Evolutionary conservation across 306 rosid species (phyloP), one percentile per base, ranked within the genome.

Genomic region (Cucumis cinereus): DNA sequence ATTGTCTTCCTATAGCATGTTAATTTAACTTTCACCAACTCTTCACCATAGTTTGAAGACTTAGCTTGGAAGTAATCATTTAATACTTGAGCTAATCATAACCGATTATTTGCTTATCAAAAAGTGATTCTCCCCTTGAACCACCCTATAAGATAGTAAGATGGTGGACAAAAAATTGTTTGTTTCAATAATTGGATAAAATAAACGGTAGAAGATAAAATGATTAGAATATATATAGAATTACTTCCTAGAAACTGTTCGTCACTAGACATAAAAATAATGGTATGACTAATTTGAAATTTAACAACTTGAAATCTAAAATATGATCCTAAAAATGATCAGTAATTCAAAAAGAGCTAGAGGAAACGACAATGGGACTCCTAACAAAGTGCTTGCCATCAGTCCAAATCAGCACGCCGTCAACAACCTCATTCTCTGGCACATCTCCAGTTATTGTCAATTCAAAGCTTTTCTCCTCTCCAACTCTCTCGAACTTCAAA

Each of bases 311-410:
- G 36, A 62, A 30, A 16, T 62, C 20, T 62, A 62, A 36, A 19
- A 36, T 10, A 19, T 9, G 3, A 36, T 35, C 24, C 24, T 63
- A 63, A 63, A 38, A 66, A n/a, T 8, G 50, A n/a, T n/a, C n/a
- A 4, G 10, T 66, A 8, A 19, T 36, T 38, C 45, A 70, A 1
- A 70, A 70, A 2, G 8, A 70, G 58, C 58, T 1, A 8, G 77
- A 55, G n/a, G 75, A 58, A 75, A 88, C 84, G 17, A 82, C 82
- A 63, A 90, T 83, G 14, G 89, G 88, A 79, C 87, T 86, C 78
- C 90, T 88, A 3, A 90, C 93, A 30, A 81, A 69, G 80, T 88
- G 96, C 77, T 59, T 84, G 35, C 90, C 89, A 50, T 87, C 93
- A 0, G 88, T 77, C 93, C 93, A 90, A 68, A 64, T 79, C n/a